These are phyloP conservation scores for Scedosporium aurantiacum DNA, from an alignment of 2,329 filamentous ascomycete genomes.

Conservation along the genomic window DNA sequence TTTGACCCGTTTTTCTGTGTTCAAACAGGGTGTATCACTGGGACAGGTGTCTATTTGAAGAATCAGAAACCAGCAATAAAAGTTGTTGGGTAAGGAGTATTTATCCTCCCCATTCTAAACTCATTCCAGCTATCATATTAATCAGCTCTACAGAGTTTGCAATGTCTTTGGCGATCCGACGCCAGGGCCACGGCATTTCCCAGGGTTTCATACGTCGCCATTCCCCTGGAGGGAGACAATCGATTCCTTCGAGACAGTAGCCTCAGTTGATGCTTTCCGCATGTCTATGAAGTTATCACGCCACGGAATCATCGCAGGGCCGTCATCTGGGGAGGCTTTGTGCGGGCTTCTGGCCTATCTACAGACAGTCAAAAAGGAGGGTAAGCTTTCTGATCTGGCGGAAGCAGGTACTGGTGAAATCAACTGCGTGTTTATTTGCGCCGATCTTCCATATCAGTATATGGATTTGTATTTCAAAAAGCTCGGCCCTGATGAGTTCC, in stretches of 20 bases:
- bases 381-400: slow-evolving; percentile 35
- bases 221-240: slow-evolving; percentile 47
- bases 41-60: background rate
- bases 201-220: slow-evolving; percentile 1
- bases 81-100: background rate
- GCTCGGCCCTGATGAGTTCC: slow-evolving; percentile 35
- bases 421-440: slow-evolving; percentile 49
- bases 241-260: slow-evolving; percentile 44
- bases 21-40: background rate
- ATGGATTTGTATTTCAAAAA: slow-evolving; percentile 49
- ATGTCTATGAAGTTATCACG: slow-evolving; percentile 43
- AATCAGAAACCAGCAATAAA: slow-evolving; percentile 20
- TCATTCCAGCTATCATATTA: background rate
- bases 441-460: slow-evolving; percentile 53
- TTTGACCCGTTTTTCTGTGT: background rate
- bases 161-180: slow-evolving; percentile 5
- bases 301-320: slow-evolving; percentile 48
- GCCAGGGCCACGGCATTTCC: slow-evolving; percentile 1
- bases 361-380: slow-evolving; percentile 35
- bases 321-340: slow-evolving; percentile 48
- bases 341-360: slow-evolving; percentile 12
- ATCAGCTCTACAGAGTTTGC: background rate
- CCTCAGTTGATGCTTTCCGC: slow-evolving; percentile 39
- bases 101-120: background rate
- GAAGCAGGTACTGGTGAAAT: slow-evolving; percentile 31